Conservation (phyloP, 768 basidiomycete species). For the Hysterangium stoloniferum region DNA sequence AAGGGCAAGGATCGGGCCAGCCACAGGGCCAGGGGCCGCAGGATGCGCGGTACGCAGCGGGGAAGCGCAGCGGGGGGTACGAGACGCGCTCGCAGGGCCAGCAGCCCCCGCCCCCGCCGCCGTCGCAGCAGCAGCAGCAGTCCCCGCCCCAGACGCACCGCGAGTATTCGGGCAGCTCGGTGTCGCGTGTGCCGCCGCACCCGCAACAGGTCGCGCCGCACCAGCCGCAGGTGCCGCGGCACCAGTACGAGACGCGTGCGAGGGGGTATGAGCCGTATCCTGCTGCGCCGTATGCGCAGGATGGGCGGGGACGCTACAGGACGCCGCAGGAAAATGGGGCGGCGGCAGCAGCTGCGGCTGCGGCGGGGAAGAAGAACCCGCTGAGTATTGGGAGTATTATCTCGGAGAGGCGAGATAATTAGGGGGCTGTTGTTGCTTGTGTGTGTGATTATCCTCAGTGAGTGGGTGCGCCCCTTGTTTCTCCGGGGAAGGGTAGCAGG, state of each 20-base stretch:
- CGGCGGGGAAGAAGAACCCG: slow-evolving; percentile 53
- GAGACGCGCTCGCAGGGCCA: slow-evolving; percentile 15
- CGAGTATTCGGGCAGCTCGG: slow-evolving; percentile 12
- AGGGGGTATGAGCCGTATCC: slow-evolving; percentile 3
- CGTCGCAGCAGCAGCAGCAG: slow-evolving; percentile 3
- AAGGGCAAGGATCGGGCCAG: background rate
- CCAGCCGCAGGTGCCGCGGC: slow-evolving; percentile 18
- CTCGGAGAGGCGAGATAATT: too few species aligned
- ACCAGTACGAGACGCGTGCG: slow-evolving; percentile 17
- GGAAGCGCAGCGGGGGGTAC: slow-evolving; percentile 5
- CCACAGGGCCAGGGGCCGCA: slow-evolving; percentile 12
- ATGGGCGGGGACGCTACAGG: slow-evolving; percentile 20
- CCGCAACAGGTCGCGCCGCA: slow-evolving; percentile 8
- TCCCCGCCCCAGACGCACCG: slow-evolving; percentile 11
- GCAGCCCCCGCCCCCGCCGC: slow-evolving; percentile 13
- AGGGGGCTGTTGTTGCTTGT: too few species aligned
- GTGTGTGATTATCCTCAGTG: too few species aligned
- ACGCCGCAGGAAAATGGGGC: slow-evolving; percentile 15
- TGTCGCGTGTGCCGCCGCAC: slow-evolving; percentile 5
- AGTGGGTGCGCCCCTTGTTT: too few species aligned
- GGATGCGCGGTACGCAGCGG: background rate
- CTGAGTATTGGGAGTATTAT: slow-evolving; percentile 68
- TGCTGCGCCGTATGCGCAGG: slow-evolving; percentile 22
- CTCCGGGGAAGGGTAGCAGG: too few species aligned
- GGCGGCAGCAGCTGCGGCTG: slow-evolving; percentile 16